These are phyloP conservation scores for Austroboletus novae-zelandiae DNA, from an alignment of 1,284 basidiomycete species.

Conservation along the genomic window DNA sequence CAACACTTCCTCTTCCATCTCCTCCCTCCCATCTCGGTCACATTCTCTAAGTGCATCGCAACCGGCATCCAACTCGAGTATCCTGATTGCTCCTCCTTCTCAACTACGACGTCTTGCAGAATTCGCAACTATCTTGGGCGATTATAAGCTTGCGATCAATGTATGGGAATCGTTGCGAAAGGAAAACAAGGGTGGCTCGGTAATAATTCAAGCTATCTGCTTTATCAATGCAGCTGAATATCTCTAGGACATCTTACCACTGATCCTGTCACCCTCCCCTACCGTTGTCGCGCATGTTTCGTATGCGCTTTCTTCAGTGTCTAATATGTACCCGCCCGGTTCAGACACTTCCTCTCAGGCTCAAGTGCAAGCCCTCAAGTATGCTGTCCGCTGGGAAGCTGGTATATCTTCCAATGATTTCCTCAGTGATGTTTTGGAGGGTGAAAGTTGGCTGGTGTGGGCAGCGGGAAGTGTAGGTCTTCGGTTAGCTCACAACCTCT, in stretches of 20 bases:
- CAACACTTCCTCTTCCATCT: slow-evolving; percentile 41
- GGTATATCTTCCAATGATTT: slow-evolving; percentile 61
- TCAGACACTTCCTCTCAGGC: slow-evolving; percentile 56
- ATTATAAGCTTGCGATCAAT: slow-evolving; percentile 79
- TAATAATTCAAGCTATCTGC: slow-evolving; percentile 29
- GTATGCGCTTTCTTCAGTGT: slow-evolving; percentile 52
- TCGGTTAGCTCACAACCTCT: not conserved
- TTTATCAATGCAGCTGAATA: slow-evolving; percentile 11
- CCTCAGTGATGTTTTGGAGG: slow-evolving; percentile 54
- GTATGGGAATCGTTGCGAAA: slow-evolving; percentile 88
- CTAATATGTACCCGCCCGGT: slow-evolving; percentile 39
- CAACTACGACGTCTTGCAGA: slow-evolving; percentile 88
- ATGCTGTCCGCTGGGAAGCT: slow-evolving; percentile 72
- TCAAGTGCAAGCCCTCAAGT: slow-evolving; percentile 61
- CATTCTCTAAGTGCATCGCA: slow-evolving; percentile 36
- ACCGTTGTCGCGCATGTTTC: slow-evolving; percentile 57
- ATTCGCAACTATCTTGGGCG: slow-evolving; percentile 90
- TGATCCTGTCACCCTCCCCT: slow-evolving; percentile 64
- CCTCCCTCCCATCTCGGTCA: slow-evolving; percentile 45
- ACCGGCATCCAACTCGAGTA: slow-evolving; percentile 31
- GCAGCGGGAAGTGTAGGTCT: slow-evolving; percentile 70
- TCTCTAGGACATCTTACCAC: slow-evolving; percentile 67
- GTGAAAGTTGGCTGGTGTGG: slow-evolving; percentile 79
- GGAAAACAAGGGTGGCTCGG: slow-evolving; percentile 75
- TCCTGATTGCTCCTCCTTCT: slow-evolving; percentile 44